These are phyloP conservation scores for Mortierella sp. DNA, from an alignment of 371 early-diverging fungal species.

Conservation along the genomic window DNA sequence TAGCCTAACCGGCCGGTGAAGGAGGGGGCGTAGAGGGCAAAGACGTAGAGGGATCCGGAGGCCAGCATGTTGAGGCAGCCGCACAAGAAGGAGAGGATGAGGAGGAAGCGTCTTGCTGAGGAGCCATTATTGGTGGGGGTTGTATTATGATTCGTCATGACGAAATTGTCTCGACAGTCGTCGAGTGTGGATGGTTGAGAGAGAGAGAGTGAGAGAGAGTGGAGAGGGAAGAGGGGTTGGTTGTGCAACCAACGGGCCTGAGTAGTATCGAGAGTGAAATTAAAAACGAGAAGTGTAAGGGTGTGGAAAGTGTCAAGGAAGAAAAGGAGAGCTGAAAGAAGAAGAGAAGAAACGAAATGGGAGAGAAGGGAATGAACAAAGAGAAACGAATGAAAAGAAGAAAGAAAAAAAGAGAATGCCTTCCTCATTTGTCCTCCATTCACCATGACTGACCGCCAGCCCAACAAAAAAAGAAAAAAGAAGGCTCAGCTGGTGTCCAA, in stretches of 20 bases:
- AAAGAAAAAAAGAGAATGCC: background rate
- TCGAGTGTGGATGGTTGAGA: background rate
- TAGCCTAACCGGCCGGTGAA: slow-evolving; percentile 38
- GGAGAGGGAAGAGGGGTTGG: background rate
- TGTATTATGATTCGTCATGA: background rate
- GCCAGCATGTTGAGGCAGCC: slow-evolving; percentile 48
- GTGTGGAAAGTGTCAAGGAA: background rate
- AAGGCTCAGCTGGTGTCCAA: slow-evolving; percentile 4
- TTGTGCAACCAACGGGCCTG: background rate
- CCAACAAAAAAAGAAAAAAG: slow-evolving; percentile 10
- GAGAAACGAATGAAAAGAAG: background rate
- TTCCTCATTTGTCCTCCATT: slow-evolving; percentile 12
- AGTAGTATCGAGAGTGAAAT: too few species aligned
- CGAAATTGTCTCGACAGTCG: background rate
- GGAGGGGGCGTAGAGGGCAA: slow-evolving; percentile 47
- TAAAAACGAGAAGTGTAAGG: background rate
- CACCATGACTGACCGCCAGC: background rate
- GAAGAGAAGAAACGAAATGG: background rate
- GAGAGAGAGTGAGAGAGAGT: background rate
- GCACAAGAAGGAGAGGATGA: slow-evolving; percentile 31
- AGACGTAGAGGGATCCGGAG: slow-evolving; percentile 49
- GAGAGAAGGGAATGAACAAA: background rate
- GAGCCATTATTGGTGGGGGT: background rate
- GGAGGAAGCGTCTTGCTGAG: slow-evolving; percentile 25
- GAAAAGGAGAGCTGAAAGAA: background rate